Conservation (phyloP, 1,284 basidiomycete species). For the Grifola frondosa region DNA sequence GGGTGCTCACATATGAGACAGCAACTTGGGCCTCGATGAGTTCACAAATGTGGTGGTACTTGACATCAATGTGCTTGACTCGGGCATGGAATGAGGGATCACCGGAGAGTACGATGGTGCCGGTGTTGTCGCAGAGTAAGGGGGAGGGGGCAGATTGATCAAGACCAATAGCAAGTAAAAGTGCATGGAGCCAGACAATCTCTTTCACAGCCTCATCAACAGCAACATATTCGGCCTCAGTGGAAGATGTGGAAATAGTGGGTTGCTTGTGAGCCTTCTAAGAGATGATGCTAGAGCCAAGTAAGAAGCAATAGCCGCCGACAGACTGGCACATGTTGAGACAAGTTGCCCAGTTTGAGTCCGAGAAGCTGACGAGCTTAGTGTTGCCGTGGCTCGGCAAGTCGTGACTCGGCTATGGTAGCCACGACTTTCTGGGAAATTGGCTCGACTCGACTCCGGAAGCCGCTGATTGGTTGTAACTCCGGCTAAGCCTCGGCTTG, state of each 20-base stretch:
- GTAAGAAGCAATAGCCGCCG: constrained; percentile 29
- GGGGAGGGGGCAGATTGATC: background rate
- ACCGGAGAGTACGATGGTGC: constrained; percentile 13
- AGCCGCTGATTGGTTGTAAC: no score
- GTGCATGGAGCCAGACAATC: constrained; percentile 21
- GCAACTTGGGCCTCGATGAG: constrained; percentile 1
- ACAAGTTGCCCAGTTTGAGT: constrained; percentile 31
- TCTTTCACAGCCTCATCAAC: constrained; percentile 20
- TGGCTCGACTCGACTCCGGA: no score
- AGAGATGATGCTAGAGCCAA: constrained; percentile 27
- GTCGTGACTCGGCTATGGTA: no score
- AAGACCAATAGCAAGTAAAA: constrained; percentile 9
- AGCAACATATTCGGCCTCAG: constrained; percentile 29
- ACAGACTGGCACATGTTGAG: constrained; percentile 14
- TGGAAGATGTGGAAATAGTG: constrained; percentile 28
- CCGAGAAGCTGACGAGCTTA: constrained; percentile 40
- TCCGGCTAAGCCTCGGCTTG: no score
- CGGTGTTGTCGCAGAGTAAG: constrained; percentile 14
- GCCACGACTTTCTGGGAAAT: no score
- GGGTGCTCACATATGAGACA: constrained; percentile 6
- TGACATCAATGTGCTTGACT: constrained; percentile 21
- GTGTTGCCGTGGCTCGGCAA: no score
- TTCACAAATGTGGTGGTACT: constrained; percentile 18
- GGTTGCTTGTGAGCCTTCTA: constrained; percentile 32
- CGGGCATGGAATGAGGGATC: constrained; percentile 12